Evolutionary conservation across 345 rosid species (phyloP).

Genomic region (Abelmoschus esculentus): DNA sequence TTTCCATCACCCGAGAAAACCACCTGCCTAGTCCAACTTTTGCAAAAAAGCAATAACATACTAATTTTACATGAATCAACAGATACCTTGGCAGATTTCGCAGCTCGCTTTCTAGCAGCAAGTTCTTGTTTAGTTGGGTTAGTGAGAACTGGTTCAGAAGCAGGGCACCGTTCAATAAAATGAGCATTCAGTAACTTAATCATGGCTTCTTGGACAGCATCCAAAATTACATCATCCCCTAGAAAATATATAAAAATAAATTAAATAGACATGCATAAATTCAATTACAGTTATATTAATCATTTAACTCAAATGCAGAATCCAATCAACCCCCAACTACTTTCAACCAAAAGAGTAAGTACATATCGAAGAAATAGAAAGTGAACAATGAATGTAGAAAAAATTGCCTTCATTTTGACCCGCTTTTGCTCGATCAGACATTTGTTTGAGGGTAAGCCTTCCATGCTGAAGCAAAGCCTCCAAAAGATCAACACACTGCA

Average conservation of each 20-base stretch:
- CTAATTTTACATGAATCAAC: conserved; percentile 11
- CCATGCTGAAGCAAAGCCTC: conserved; percentile 78
- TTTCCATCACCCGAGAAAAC: neutral
- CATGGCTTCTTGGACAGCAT: conserved; percentile 42
- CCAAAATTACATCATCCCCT: conserved; percentile 26
- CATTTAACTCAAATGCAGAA: neutral
- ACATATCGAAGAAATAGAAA: neutral
- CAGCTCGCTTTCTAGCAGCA: conserved; percentile 40
- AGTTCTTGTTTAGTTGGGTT: conserved; percentile 40
- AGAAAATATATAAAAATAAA: conserved; percentile 11
- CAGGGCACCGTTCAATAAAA: conserved; percentile 76
- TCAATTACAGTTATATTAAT: neutral
- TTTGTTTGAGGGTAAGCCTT: conserved; percentile 69
- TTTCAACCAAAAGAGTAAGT: neutral
- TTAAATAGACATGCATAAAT: neutral
- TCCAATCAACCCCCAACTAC: neutral
- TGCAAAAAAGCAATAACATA: neutral
- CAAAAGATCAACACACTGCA: conserved; percentile 55
- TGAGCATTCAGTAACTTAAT: conserved; percentile 44
- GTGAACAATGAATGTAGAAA: neutral
- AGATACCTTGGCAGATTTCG: conserved; percentile 69
- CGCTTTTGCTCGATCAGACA: conserved; percentile 47
- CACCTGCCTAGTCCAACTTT: neutral
- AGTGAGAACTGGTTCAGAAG: conserved; percentile 59
- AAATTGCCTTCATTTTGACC: conserved; percentile 37